phyloP scores from a whole-genome alignment of 2,329 filamentous ascomycete genomes.

The Botrytis paeoniae region DNA sequence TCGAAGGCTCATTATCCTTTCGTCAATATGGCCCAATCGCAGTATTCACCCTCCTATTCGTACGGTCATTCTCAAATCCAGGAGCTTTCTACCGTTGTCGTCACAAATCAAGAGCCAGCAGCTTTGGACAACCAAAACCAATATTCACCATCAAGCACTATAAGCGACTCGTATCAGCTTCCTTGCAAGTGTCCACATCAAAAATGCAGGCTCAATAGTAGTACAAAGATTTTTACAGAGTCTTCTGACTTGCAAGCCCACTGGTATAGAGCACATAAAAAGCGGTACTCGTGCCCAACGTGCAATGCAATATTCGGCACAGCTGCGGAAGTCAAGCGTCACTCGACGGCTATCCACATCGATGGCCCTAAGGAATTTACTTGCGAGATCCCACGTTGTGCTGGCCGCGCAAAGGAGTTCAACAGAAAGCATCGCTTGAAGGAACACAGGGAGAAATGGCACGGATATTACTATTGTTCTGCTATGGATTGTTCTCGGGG shows the following conservation, averaged over 20 bases:
- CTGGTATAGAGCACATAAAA: neutral
- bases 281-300: neutral
- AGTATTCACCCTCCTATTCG: neutral
- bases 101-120: neutral
- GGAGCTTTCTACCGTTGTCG: neutral
- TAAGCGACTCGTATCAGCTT: neutral
- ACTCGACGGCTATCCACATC: neutral
- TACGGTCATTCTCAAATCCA: neutral
- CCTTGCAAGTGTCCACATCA: neutral
- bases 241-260: neutral
- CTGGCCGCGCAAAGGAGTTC: neutral
- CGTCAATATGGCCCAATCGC: neutral
- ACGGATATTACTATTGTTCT: neutral
- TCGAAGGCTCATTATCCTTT: neutral
- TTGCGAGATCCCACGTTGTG: neutral
- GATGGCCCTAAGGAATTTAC: neutral
- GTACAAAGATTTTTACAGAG: neutral
- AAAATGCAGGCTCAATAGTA: neutral
- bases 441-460: constrained; percentile 1
- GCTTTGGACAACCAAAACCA: neutral
- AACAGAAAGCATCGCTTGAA: neutral
- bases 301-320: neutral
- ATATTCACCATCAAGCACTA: neutral
- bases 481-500: neutral
- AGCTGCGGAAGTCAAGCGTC: neutral